phyloP scores from a whole-genome alignment of 1,284 basidiomycete species.

The Mycena sp. region DNA sequence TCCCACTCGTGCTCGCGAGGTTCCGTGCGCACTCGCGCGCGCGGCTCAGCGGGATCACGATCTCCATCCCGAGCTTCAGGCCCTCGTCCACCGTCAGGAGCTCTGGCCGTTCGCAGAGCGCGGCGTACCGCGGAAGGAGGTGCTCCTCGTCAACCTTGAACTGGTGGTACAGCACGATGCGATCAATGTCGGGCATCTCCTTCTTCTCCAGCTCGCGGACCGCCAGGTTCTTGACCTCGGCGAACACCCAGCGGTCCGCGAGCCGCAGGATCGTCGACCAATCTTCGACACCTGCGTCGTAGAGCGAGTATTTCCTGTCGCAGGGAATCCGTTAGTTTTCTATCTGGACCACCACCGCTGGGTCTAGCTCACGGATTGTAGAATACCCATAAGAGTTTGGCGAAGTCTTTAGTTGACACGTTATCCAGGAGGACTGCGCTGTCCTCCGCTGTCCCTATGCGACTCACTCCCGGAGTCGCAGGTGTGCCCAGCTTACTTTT shows the following conservation, averaged over 20 bases:
- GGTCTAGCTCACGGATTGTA: constrained; percentile 76
- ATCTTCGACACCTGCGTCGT: constrained; percentile 58
- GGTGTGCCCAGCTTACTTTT: constrained; percentile 53
- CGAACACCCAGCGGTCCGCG: constrained; percentile 67
- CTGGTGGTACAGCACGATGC: constrained; percentile 66
- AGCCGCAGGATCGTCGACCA: constrained; percentile 71
- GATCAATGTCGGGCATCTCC: constrained; percentile 54
- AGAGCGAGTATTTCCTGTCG: constrained; percentile 61
- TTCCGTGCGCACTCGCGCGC: constrained; percentile 65
- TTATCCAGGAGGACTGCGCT: constrained; percentile 62
- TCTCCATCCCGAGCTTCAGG: constrained; percentile 65
- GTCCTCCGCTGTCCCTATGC: constrained; percentile 53
- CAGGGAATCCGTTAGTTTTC: too few relatives aligned
- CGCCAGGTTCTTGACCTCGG: constrained; percentile 65
- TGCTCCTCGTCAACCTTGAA: constrained; percentile 62
- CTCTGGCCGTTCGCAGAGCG: constrained; percentile 61
- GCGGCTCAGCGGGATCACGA: constrained; percentile 62
- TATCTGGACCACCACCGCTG: too few relatives aligned
- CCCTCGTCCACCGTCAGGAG: constrained; percentile 69
- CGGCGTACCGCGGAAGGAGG: constrained; percentile 65
- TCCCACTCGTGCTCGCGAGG: constrained; percentile 47
- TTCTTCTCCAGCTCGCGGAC: constrained; percentile 70
- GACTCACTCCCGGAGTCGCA: constrained; percentile 54
- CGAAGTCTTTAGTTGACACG: constrained; percentile 59
- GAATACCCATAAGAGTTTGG: constrained; percentile 72